Percentiles rank a stretch among this genome's conserved stretches.
These are phyloP conservation scores for Pichia phayaonensis DNA, from an alignment of 805 yeast species.

Conservation along the genomic window DNA sequence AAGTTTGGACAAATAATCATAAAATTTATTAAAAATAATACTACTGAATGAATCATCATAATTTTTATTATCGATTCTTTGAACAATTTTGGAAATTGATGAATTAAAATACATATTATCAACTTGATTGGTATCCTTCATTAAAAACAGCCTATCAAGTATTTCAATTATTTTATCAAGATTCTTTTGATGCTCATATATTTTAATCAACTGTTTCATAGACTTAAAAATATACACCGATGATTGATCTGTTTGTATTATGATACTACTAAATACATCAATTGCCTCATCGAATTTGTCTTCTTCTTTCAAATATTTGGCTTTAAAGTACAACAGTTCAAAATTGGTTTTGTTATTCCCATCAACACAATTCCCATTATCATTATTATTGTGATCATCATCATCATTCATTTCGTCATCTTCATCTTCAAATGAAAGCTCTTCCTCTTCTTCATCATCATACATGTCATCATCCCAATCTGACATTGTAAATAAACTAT, in stretches of 20 bases:
- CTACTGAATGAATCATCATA: conserved; percentile 14
- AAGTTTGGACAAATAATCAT: conserved; percentile 9
- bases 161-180: conserved; percentile 11
- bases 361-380: conserved; percentile 2
- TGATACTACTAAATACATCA: conserved; percentile 17
- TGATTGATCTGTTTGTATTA: conserved; percentile 3
- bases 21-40: conserved; percentile 17
- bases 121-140: conserved; percentile 13
- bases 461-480: conserved; percentile 34
- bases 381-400: conserved; percentile 12
- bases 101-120: conserved; percentile 22
- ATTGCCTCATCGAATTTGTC: conserved; percentile 23
- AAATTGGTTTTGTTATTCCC: conserved; percentile 10
- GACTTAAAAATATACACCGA: conserved; percentile 26
- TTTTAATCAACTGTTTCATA: conserved; percentile 28
- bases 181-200: conserved; percentile 16
- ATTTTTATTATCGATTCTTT: conserved; percentile 21
- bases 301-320: conserved; percentile 28
- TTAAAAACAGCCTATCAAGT: conserved; percentile 16
- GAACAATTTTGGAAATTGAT: conserved; percentile 25
- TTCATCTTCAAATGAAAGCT: conserved; percentile 10
- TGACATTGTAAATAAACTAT: conserved; percentile 25
- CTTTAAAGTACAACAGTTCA: conserved; percentile 26
- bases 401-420: conserved; percentile 16
- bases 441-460: conserved; percentile 17